A percentile compares a stretch with the other conserved stretches of the same genome.
phyloP scores from a whole-genome alignment of 176 grass and related monocot genomes.

The Raddia guianensis region DNA sequence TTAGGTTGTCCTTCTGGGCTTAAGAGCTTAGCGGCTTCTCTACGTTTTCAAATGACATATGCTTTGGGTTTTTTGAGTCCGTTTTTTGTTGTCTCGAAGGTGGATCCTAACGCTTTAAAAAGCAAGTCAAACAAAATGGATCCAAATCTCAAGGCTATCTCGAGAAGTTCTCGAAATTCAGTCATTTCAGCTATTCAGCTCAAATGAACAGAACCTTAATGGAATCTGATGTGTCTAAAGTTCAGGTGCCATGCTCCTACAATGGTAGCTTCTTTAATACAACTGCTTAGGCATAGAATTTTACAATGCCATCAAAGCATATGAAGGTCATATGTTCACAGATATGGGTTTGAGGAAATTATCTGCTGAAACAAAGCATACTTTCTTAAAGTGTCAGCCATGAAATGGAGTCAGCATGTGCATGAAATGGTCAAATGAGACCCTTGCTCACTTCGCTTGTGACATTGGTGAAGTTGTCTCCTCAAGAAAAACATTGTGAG shows the following conservation, averaged over 20 bases:
- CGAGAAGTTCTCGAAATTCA: too few species aligned
- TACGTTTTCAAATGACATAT: too few species aligned
- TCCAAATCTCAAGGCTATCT: too few species aligned
- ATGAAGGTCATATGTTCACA: background rate
- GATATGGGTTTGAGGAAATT: slow-evolving; percentile 4
- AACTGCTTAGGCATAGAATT: background rate
- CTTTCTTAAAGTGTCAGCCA: background rate
- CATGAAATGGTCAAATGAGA: background rate
- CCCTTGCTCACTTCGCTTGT: background rate
- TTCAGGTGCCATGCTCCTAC: background rate
- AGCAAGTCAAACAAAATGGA: too few species aligned
- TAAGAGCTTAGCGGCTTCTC: too few species aligned
- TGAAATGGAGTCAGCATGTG: slow-evolving; percentile 9
- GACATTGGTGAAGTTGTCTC: background rate
- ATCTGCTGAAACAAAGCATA: background rate
- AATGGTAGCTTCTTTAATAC: background rate
- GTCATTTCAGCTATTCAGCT: too few species aligned
- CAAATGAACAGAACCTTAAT: background rate
- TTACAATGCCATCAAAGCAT: background rate
- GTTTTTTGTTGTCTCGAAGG: too few species aligned
- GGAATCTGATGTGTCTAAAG: background rate
- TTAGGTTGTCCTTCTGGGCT: too few species aligned
- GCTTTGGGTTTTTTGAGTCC: too few species aligned
- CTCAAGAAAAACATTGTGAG: background rate
- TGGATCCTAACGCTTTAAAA: too few species aligned